These are phyloP conservation scores for Lathyrus aphaca DNA, from an alignment of 306 rosid species.

Conservation along the genomic window DNA sequence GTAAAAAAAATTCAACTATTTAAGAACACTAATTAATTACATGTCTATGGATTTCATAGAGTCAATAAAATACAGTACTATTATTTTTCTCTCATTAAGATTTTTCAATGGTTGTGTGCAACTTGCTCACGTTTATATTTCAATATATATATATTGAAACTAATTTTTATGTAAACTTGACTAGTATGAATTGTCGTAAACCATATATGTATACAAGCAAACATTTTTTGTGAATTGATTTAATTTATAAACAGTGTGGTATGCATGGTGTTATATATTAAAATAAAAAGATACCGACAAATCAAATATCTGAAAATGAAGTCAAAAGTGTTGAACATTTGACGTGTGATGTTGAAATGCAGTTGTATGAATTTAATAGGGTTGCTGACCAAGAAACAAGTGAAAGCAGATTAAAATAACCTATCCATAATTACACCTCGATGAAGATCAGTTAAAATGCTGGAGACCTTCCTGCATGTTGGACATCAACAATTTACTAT, in stretches of 20 bases:
- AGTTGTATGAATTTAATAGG: no score
- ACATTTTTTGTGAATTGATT: background rate
- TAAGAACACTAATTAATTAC: background rate
- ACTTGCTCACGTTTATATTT: constrained; percentile 23
- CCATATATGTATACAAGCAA: background rate
- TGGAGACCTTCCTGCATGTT: no score
- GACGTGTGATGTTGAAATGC: background rate
- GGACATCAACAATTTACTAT: no score
- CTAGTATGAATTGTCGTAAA: background rate
- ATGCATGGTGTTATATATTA: background rate
- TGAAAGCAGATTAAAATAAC: background rate
- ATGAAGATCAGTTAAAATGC: no score
- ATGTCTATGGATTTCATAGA: background rate
- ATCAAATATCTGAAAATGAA: background rate
- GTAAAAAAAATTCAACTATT: constrained; percentile 29
- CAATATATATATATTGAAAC: background rate
- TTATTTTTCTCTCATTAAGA: constrained; percentile 15
- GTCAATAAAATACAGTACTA: constrained; percentile 44
- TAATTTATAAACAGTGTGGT: background rate
- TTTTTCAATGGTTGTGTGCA: constrained; percentile 26
- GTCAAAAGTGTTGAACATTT: background rate
- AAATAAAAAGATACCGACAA: background rate
- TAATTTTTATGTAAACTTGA: background rate
- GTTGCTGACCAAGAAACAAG: constrained; percentile 25
- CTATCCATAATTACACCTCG: no score